phyloP scores from a whole-genome alignment of 1,284 basidiomycete genomes.

The Sanguinoderma infundibulare region DNA sequence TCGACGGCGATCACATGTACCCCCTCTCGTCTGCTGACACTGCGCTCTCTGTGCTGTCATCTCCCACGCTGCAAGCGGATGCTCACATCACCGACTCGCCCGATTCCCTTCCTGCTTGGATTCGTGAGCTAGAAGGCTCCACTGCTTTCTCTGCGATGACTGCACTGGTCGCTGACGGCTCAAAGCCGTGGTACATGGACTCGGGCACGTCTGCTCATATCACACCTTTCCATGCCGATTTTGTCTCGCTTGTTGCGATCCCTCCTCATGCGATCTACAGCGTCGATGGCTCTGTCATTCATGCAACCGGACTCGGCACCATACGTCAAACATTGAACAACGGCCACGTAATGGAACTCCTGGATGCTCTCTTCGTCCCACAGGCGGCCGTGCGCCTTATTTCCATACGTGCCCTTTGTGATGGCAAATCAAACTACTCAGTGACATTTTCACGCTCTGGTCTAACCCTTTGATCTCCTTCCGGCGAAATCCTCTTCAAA shows the following conservation, averaged over 20 bases:
- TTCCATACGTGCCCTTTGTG: constrained; percentile 26
- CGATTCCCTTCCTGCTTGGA: not conserved
- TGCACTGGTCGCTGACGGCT: not conserved
- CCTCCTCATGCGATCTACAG: constrained; percentile 32
- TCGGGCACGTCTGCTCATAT: constrained; percentile 37
- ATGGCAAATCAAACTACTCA: not conserved
- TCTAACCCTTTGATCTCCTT: not conserved
- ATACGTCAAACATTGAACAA: constrained; percentile 30
- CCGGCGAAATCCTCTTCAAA: constrained; percentile 8
- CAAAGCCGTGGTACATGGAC: constrained; percentile 35
- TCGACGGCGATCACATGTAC: not conserved
- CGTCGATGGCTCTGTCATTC: constrained; percentile 37
- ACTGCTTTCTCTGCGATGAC: not conserved
- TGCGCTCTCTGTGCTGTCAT: not conserved
- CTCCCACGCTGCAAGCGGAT: not conserved
- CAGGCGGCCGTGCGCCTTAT: constrained; percentile 30
- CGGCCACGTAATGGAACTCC: constrained; percentile 9
- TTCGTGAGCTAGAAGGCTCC: not conserved
- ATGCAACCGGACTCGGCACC: constrained; percentile 34
- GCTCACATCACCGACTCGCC: not conserved
- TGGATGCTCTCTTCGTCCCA: constrained; percentile 31
- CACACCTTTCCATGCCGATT: constrained; percentile 33
- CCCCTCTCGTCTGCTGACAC: not conserved
- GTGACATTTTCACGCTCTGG: constrained; percentile 4
- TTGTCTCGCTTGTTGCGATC: constrained; percentile 33